Conservation (phyloP, 495 filamentous ascomycete species). For the Annulohypoxylon stygium region DNA sequence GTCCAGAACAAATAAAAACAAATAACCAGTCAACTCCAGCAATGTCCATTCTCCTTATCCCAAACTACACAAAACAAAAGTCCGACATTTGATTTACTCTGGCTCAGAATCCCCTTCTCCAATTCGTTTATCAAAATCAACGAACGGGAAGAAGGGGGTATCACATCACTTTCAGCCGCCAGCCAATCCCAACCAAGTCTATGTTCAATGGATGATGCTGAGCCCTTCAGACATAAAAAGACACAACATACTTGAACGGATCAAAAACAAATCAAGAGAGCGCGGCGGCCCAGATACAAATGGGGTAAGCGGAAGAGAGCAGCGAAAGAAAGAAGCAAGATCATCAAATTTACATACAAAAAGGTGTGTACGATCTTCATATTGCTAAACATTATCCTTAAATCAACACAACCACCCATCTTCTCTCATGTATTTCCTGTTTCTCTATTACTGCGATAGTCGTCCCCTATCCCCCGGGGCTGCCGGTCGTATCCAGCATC, state of each 20-base stretch:
- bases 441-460: background rate
- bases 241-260: slow-evolving; percentile 22
- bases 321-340: slow-evolving; percentile 36
- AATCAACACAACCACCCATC: background rate
- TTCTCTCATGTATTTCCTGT: slow-evolving; percentile 1
- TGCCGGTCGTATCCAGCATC: slow-evolving; percentile 47
- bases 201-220: slow-evolving; percentile 17
- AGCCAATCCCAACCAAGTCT: slow-evolving; percentile 4
- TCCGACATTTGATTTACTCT: background rate
- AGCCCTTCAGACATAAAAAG: background rate
- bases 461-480: slow-evolving; percentile 32
- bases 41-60: background rate
- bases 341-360: slow-evolving; percentile 45
- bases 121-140: background rate
- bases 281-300: slow-evolving; percentile 25
- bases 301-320: slow-evolving; percentile 11
- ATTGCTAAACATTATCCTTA: background rate
- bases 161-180: slow-evolving; percentile 12
- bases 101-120: slow-evolving; percentile 1
- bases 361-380: slow-evolving; percentile 23
- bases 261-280: background rate
- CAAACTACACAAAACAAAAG: slow-evolving; percentile 10
- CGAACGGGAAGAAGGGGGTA: slow-evolving; percentile 2
- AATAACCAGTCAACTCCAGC: slow-evolving; percentile 18
- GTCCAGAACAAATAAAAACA: background rate